phyloP scores from a whole-genome alignment of 2,329 filamentous ascomycete species.

The Alternaria sp. region DNA sequence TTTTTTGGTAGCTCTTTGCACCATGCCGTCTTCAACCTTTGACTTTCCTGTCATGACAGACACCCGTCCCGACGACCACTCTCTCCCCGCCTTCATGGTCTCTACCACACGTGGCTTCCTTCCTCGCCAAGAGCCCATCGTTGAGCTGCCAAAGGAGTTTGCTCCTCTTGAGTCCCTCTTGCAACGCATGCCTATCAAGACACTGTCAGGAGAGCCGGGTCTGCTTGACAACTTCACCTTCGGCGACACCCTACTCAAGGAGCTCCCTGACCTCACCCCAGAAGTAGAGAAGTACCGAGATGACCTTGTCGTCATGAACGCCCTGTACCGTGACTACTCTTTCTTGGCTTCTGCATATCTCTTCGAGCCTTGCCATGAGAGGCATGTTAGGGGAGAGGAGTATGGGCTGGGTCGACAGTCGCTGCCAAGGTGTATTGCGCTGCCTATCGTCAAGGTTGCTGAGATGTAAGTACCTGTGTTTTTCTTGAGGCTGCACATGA shows the following conservation, averaged over 20 bases:
- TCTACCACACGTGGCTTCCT: constrained; percentile 78
- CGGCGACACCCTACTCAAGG: constrained; percentile 75
- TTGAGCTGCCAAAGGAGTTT: constrained; percentile 75
- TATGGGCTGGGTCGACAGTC: constrained; percentile 81
- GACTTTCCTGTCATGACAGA: constrained; percentile 70
- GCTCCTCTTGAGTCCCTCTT: constrained; percentile 75
- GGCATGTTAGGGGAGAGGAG: constrained; percentile 69
- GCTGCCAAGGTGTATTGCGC: constrained; percentile 77
- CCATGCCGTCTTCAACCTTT: constrained; percentile 43
- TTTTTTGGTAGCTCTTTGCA: constrained; percentile 49
- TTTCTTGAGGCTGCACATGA: background rate
- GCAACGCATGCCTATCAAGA: constrained; percentile 80
- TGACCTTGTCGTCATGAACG: constrained; percentile 82
- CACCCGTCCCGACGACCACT: constrained; percentile 67
- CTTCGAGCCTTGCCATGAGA: constrained; percentile 88
- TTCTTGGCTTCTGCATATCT: constrained; percentile 90
- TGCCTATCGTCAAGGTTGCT: constrained; percentile 83
- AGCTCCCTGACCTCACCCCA: constrained; percentile 78
- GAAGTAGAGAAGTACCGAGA: constrained; percentile 74
- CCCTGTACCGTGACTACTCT: constrained; percentile 88
- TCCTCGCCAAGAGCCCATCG: constrained; percentile 63
- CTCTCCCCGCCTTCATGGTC: constrained; percentile 79
- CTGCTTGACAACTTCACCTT: constrained; percentile 78
- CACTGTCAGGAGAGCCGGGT: constrained; percentile 74
- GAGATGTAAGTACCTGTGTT: constrained; percentile 73